phyloP scores from a whole-genome alignment of 2,329 filamentous ascomycete species.

The Myriosclerotinia scirpicola region DNA sequence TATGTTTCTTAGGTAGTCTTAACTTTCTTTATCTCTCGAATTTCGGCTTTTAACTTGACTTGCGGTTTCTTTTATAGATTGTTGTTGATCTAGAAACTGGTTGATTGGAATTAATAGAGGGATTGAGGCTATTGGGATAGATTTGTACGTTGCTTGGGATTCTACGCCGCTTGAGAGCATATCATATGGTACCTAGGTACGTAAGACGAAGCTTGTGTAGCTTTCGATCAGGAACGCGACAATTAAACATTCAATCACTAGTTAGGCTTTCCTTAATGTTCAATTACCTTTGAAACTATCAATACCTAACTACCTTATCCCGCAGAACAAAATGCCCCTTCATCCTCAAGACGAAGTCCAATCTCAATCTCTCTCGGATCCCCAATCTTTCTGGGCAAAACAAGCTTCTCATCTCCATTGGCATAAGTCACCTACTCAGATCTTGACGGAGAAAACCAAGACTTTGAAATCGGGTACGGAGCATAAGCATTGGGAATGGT shows the following conservation, averaged over 20 bases:
- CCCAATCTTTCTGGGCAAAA: slow-evolving; percentile 70
- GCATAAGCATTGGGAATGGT: slow-evolving; percentile 86
- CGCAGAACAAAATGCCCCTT: slow-evolving; percentile 30
- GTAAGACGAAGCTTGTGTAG: not conserved
- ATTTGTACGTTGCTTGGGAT: not conserved
- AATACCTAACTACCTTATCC: not conserved
- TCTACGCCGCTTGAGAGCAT: not conserved
- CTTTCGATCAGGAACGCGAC: not conserved
- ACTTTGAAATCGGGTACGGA: slow-evolving; percentile 59
- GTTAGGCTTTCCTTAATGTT: not conserved
- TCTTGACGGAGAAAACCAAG: slow-evolving; percentile 61
- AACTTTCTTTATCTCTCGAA: not conserved
- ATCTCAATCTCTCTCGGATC: slow-evolving; percentile 60
- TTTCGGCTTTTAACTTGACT: not conserved
- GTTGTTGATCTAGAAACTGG: not conserved
- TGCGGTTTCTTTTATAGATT: not conserved
- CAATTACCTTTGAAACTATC: not conserved
- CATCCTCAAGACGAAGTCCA: slow-evolving; percentile 42
- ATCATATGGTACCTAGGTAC: not conserved
- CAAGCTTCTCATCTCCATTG: slow-evolving; percentile 77
- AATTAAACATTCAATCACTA: not conserved
- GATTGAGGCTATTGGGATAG: not conserved
- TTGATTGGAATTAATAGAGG: not conserved
- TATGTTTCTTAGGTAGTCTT: not conserved
- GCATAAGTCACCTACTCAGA: slow-evolving; percentile 70